These are phyloP conservation scores for Beauveria varroae DNA, from an alignment of 2,329 filamentous ascomycete genomes.

Conservation along the genomic window DNA sequence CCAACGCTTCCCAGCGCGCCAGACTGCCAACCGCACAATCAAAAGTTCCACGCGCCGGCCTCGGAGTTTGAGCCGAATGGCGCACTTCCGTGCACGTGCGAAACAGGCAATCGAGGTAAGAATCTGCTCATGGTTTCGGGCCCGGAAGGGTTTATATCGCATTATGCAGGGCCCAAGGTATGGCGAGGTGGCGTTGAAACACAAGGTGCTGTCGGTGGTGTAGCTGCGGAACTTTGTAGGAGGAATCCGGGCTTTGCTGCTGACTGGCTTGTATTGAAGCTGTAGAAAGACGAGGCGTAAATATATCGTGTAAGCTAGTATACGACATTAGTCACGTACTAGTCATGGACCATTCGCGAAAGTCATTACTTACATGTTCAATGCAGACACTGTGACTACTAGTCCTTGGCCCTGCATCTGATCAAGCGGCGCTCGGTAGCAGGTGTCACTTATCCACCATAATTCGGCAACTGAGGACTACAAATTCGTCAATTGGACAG, in stretches of 20 bases:
- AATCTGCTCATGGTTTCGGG: conserved; percentile 80
- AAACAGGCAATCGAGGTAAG: conserved; percentile 28
- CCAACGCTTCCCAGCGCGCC: background rate
- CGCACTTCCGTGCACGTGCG: conserved; percentile 13
- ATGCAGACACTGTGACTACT: background rate
- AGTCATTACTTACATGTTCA: no score
- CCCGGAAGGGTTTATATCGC: conserved; percentile 78
- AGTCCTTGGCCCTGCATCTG: no score
- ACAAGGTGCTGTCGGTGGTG: conserved; percentile 66
- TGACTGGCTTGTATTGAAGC: conserved; percentile 48
- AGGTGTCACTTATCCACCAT: no score
- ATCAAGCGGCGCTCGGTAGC: no score
- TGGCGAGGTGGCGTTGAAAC: conserved; percentile 66
- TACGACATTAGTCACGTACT: background rate
- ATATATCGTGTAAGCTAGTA: background rate
- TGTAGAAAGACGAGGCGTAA: conserved; percentile 23
- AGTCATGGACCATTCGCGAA: no score
- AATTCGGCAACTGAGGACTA: no score
- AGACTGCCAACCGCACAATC: conserved; percentile 8
- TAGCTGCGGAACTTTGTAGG: conserved; percentile 53
- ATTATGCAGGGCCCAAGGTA: conserved; percentile 71
- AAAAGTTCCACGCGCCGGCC: conserved; percentile 1
- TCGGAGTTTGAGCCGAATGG: conserved; percentile 11
- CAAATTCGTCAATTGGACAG: no score
- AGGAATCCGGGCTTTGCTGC: conserved; percentile 27